These are phyloP conservation scores for Crataegus laevigata DNA, from an alignment of 306 rosid species.

Conservation along the genomic window DNA sequence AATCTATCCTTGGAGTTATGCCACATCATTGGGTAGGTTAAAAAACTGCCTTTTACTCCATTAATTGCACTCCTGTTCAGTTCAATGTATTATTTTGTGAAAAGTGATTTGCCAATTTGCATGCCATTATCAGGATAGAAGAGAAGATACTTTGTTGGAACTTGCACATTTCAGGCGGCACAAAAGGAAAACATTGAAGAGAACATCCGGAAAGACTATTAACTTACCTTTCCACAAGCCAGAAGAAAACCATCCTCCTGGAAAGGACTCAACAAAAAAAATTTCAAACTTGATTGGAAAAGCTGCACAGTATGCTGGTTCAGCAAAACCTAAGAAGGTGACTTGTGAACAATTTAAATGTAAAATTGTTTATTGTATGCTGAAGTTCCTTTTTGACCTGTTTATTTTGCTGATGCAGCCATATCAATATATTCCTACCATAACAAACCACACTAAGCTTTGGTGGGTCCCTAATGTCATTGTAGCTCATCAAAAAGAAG, in stretches of 20 bases:
- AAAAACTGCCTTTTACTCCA: neutral
- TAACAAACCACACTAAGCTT: slow-evolving; percentile 91
- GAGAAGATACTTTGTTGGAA: slow-evolving; percentile 86
- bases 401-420: slow-evolving; percentile 51
- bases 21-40: slow-evolving; percentile 91
- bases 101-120: slow-evolving; percentile 8
- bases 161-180: slow-evolving; percentile 78
- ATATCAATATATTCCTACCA: slow-evolving; percentile 77
- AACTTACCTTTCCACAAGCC: slow-evolving; percentile 78
- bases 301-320: slow-evolving; percentile 84
- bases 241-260: slow-evolving; percentile 92
- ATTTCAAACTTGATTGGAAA: slow-evolving; percentile 82
- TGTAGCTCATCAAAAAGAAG: slow-evolving; percentile 95
- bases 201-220: slow-evolving; percentile 53
- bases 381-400: neutral
- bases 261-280: slow-evolving; percentile 89
- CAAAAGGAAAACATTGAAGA: slow-evolving; percentile 84
- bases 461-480: slow-evolving; percentile 99
- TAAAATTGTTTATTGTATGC: neutral
- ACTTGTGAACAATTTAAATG: slow-evolving; percentile 15
- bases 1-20: slow-evolving; percentile 93
- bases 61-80: neutral
- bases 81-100: neutral
- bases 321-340: slow-evolving; percentile 80
- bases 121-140: slow-evolving; percentile 64